Evolutionary conservation across 768 basidiomycete genomes (phyloP).

Genomic region (Hygrocybe punicea): DNA sequence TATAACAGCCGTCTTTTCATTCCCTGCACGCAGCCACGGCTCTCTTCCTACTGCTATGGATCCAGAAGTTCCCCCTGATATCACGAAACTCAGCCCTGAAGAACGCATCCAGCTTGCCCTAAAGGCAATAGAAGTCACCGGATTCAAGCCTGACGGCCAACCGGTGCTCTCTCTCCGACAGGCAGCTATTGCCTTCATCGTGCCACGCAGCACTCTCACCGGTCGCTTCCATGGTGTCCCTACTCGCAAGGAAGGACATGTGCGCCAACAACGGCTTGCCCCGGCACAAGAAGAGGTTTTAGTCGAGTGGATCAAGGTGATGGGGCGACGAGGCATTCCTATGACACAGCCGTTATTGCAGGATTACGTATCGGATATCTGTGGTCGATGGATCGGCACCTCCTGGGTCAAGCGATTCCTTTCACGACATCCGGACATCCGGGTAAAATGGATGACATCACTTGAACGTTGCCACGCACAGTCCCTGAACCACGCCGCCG

Average conservation of each 20-base stretch:
- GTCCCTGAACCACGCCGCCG: constrained; percentile 31
- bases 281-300: constrained; percentile 22
- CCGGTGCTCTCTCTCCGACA: constrained; percentile 11
- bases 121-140: constrained; percentile 5
- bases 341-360: constrained; percentile 13
- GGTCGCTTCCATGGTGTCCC: background rate
- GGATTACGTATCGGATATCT: constrained; percentile 14
- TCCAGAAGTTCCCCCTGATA: no score
- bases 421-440: constrained; percentile 19
- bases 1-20: no score
- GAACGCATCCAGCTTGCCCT: constrained; percentile 14
- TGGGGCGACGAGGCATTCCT: constrained; percentile 19
- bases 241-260: constrained; percentile 13
- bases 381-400: constrained; percentile 9
- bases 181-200: constrained; percentile 19
- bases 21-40: no score
- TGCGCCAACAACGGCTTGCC: constrained; percentile 15
- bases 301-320: constrained; percentile 22
- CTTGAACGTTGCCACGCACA: constrained; percentile 18
- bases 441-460: constrained; percentile 14
- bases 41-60: no score
- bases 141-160: constrained; percentile 6
- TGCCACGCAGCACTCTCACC: constrained; percentile 10
- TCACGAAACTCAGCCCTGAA: background rate
- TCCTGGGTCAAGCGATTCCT: constrained; percentile 3